Evolutionary conservation across 148 eudicot genomes (phyloP).

Genomic region (Rhododendron griersonianum): DNA sequence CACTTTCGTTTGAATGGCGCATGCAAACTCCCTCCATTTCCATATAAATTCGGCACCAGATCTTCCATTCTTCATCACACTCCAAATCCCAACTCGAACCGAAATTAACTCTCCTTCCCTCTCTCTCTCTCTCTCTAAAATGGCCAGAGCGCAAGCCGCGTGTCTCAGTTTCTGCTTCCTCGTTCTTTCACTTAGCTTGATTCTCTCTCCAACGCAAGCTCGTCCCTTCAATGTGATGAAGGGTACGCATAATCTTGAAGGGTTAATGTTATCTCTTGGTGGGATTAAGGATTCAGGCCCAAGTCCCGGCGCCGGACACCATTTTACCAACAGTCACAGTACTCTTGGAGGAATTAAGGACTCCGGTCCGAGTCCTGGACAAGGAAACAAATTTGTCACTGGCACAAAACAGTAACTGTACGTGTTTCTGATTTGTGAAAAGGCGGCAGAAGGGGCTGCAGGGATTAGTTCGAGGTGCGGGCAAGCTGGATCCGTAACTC

Average conservation of each 20-base stretch:
- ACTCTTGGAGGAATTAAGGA: slow-evolving; percentile 11
- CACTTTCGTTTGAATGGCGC: neutral
- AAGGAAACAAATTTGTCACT: slow-evolving; percentile 4
- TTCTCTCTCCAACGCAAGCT: neutral
- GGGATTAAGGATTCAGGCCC: slow-evolving; percentile 11
- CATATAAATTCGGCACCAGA: neutral
- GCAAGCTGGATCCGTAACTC: neutral
- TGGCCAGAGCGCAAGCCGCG: neutral
- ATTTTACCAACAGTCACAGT: neutral
- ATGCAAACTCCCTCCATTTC: neutral
- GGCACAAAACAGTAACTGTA: neutral
- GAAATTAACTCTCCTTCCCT: too few relatives aligned
- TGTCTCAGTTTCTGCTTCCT: neutral
- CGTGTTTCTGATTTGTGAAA: too few relatives aligned
- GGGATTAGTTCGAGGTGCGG: too few relatives aligned
- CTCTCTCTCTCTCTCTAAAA: neutral
- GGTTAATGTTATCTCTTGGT: slow-evolving; percentile 5
- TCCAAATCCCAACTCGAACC: neutral
- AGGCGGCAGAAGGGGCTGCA: too few relatives aligned
- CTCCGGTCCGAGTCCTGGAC: slow-evolving; percentile 12
- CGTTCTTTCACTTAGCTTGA: neutral
- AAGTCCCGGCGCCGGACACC: neutral
- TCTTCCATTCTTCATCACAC: neutral
- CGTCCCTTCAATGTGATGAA: slow-evolving; percentile 12
- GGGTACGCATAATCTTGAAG: neutral